These are phyloP conservation scores for Aurinia saxatilis DNA, from an alignment of 345 rosid genomes.

Conservation along the genomic window DNA sequence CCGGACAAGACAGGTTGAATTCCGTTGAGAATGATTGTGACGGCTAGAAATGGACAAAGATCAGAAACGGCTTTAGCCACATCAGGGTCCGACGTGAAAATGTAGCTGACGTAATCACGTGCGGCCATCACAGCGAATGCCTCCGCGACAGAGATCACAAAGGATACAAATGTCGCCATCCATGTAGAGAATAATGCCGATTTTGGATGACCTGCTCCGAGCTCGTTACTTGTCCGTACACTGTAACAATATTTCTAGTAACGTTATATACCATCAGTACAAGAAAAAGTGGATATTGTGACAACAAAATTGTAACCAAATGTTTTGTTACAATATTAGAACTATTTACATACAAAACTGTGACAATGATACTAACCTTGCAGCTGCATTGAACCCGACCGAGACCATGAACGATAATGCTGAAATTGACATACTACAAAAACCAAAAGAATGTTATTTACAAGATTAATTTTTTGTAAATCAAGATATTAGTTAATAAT, in stretches of 20 bases:
- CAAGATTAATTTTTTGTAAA: no score
- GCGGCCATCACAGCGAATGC: conserved; percentile 25
- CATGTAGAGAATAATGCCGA: conserved; percentile 50
- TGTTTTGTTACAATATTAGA: no score
- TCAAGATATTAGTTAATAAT: neutral
- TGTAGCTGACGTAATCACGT: conserved; percentile 42
- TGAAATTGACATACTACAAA: conserved; percentile 44
- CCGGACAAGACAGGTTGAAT: conserved; percentile 70
- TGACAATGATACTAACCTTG: conserved; percentile 52
- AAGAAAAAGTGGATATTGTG: no score
- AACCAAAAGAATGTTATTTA: neutral
- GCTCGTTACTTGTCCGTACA: conserved; percentile 70
- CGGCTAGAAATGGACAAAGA: conserved; percentile 54
- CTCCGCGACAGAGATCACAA: conserved; percentile 33
- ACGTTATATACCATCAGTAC: no score
- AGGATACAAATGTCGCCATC: conserved; percentile 37
- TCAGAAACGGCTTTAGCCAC: conserved; percentile 65
- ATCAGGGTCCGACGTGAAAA: conserved; percentile 46
- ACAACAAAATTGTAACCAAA: no score
- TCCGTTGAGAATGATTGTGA: conserved; percentile 58
- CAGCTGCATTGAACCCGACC: conserved; percentile 87
- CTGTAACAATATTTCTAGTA: conserved; percentile 17
- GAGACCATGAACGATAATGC: conserved; percentile 72
- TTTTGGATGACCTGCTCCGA: conserved; percentile 65
- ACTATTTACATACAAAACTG: no score